phyloP scores from a whole-genome alignment of 257 asterid genomes.

The Solanum ossicruentum region DNA sequence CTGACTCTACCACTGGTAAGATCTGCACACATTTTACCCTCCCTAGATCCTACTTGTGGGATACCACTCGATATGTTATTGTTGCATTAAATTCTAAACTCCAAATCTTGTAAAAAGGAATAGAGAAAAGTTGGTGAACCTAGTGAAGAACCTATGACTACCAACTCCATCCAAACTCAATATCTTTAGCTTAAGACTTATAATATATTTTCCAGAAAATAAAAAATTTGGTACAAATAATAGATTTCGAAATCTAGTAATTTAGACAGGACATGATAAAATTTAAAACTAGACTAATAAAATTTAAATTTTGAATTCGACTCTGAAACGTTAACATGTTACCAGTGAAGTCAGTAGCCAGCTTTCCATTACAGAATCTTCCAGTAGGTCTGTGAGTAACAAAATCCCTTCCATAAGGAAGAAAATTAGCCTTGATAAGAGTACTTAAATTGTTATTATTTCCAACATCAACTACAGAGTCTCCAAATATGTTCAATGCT shows the following conservation, averaged over 20 bases:
- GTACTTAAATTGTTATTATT: constrained; percentile 60
- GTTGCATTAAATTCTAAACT: too few relatives aligned
- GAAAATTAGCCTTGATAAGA: constrained; percentile 66
- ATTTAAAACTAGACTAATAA: not conserved
- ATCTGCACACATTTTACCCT: too few relatives aligned
- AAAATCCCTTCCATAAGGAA: constrained; percentile 79
- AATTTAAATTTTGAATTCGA: not conserved
- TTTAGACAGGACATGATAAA: not conserved
- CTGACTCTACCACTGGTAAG: too few relatives aligned
- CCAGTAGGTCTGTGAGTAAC: constrained; percentile 62
- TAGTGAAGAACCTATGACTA: too few relatives aligned
- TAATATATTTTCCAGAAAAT: too few relatives aligned
- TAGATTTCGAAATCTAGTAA: not conserved
- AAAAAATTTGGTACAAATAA: not conserved
- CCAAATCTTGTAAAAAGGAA: too few relatives aligned
- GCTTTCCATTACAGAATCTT: constrained; percentile 83
- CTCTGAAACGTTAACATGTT: not conserved
- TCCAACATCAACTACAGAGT: constrained; percentile 73
- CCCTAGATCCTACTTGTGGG: too few relatives aligned
- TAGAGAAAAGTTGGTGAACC: too few relatives aligned
- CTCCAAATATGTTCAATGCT: constrained; percentile 64
- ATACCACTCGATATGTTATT: too few relatives aligned
- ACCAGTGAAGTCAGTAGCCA: constrained; percentile 84
- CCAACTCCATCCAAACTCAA: too few relatives aligned
- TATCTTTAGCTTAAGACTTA: too few relatives aligned